Evolutionary conservation across 495 filamentous ascomycete genomes (phyloP).

Genomic region (Penicillium dipodomyicola): DNA sequence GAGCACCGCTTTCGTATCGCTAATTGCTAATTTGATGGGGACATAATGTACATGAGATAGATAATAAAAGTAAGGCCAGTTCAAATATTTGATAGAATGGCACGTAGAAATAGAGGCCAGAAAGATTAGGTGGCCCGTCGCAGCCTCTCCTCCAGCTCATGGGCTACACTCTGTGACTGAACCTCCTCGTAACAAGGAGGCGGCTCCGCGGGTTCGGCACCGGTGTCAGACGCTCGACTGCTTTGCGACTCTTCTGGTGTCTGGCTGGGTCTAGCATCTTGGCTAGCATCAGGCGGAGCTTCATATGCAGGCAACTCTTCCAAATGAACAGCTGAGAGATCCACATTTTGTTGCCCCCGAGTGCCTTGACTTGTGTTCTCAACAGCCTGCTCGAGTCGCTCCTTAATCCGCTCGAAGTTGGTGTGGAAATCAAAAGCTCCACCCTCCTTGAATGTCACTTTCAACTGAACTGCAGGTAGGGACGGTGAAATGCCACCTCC

Average conservation of each 20-base stretch:
- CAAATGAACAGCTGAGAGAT: slow-evolving; percentile 61
- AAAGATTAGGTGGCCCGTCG: slow-evolving; percentile 33
- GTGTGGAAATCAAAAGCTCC: slow-evolving; percentile 89
- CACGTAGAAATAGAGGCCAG: not conserved
- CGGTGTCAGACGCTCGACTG: slow-evolving; percentile 20
- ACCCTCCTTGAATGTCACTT: slow-evolving; percentile 89
- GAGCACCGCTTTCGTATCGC: slow-evolving; percentile 11
- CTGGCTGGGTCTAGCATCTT: slow-evolving; percentile 5
- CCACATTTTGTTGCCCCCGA: slow-evolving; percentile 49
- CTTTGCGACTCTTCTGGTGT: slow-evolving; percentile 15
- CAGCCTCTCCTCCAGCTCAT: slow-evolving; percentile 53
- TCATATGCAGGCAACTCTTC: slow-evolving; percentile 85
- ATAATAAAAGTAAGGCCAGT: not conserved
- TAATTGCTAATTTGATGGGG: slow-evolving; percentile 12
- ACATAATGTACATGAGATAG: slow-evolving; percentile 25
- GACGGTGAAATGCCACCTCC: slow-evolving; percentile 83
- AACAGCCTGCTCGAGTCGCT: slow-evolving; percentile 73
- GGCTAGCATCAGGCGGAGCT: slow-evolving; percentile 26
- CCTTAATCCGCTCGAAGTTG: slow-evolving; percentile 80
- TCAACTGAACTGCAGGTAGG: slow-evolving; percentile 68
- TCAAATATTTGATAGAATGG: not conserved
- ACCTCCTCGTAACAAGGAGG: slow-evolving; percentile 93
- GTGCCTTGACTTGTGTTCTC: slow-evolving; percentile 59
- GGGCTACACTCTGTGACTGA: slow-evolving; percentile 72
- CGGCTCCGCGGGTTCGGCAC: slow-evolving; percentile 64